A percentile compares a stretch with the other conserved stretches of the same genome.
Conservation (phyloP, 2,329 filamentous ascomycete species). For the Fusarium foetens region DNA sequence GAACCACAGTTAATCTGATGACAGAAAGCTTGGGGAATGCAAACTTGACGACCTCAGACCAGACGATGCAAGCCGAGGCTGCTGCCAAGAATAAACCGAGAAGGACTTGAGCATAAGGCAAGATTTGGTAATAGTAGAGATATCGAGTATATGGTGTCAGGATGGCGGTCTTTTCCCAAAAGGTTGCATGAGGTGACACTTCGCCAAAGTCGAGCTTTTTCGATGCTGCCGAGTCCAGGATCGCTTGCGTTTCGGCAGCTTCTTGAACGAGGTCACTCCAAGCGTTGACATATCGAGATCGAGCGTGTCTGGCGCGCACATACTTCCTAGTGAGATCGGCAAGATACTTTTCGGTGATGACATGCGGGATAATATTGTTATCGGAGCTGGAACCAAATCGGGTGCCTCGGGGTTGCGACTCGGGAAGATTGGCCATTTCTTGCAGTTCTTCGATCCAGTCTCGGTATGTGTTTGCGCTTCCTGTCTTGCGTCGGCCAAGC, state of each 20-base stretch:
- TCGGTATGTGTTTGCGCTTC: conserved; percentile 77
- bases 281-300: conserved; percentile 83
- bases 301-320: conserved; percentile 82
- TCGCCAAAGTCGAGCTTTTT: conserved; percentile 81
- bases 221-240: conserved; percentile 84
- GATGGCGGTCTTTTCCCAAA: conserved; percentile 66
- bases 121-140: conserved; percentile 75
- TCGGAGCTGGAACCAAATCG: conserved; percentile 56
- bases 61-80: conserved; percentile 86
- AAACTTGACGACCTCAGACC: conserved; percentile 93
- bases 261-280: conserved; percentile 84
- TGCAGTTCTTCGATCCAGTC: conserved; percentile 97
- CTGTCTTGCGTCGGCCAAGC: conserved; percentile 82
- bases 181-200: conserved; percentile 63
- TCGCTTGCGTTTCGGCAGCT: conserved; percentile 79
- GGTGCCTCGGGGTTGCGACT: conserved; percentile 61
- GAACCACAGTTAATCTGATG: conserved; percentile 73
- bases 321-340: conserved; percentile 88
- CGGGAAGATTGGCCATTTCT: conserved; percentile 77
- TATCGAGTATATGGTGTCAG: conserved; percentile 87
- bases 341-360: conserved; percentile 93
- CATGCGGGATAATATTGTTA: conserved; percentile 70
- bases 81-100: conserved; percentile 75
- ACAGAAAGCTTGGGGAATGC: conserved; percentile 80
- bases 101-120: conserved; percentile 74